Evolutionary conservation across 176 grass and related monocot genomes (phyloP), one percentile per base, ranked within the genome.

Genomic region (Carex parvula): DNA sequence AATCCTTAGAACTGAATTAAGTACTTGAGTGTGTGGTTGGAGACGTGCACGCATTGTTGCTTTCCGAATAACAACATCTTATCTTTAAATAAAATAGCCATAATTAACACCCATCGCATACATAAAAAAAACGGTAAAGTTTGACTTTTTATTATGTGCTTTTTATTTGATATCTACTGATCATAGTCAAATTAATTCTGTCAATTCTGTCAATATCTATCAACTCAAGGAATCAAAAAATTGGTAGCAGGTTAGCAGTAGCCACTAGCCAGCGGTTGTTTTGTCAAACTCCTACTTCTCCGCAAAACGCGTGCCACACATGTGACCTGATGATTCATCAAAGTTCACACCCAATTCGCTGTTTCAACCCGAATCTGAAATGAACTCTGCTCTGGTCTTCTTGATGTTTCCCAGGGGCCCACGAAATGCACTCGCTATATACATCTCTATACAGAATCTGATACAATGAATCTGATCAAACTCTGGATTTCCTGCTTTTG

Each of bases 11-110:
- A 62, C 60, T 9, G 17, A 64, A 71, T 62, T 62, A 71, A 64
- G 35, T 71, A 46, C 35, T 48, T 42, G 2, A 42, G 5, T 2
- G 6, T 33, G 22, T 56, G 14, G 24, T 77, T 9, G 21, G 17
- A 76, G 9, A 7, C 73, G 48, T 77, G 73, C 50, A 77, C 22
- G 50, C 73, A 33, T 56, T 56, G n/a, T 56, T 77, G 73, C 73
- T 32, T 26, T 29, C 64, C 9, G 29, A 16, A 35, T 72, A 26
- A 53, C n/a, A 53, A 33, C 16, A 3, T 37, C 16, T 7, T 8
- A 70, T 69, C 33, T 52, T 60, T 14, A 52, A 22, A 48, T 48
- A 42, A 39, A 39, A 39, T 39, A 39, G 37, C 37, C 37, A 39
- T 6, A 39, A 39, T 39, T 39, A 39, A 1, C 37, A 39, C 4